Base-by-base conservation (phyloP, 768 basidiomycete species). In the Boletus sp. region DNA sequence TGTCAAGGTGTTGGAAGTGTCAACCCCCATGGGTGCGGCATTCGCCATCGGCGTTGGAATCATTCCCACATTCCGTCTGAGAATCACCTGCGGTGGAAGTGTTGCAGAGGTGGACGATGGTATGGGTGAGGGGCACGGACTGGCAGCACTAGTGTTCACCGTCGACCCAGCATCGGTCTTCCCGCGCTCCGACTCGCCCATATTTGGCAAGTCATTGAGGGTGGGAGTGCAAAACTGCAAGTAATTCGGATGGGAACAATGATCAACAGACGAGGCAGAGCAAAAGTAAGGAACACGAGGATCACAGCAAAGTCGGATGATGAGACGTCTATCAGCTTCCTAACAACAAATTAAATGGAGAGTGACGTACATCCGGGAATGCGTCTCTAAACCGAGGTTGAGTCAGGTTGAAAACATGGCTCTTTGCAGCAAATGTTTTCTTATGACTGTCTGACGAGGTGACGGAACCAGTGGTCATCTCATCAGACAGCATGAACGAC, bases 401-500 rank as follows among this genome's bases (percentile, higher is more conserved):
- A 32, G 72, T 64, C 39, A 95, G 63, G 67, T 99, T 99, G 86
- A 89, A 97, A 0, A 78, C 71, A 70, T 99, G 96, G 66, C 89
- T 93, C 48, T 84, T 79, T 6, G 76, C 72, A 1, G 96, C 94
- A 56, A 93, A 86, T 0, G 74, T 68, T 35, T 81, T 82, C 73
- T 93, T 96, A 64, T 98, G 88, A 6, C 79, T 75, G 39, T 89
- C 87, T 14, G 85, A 81, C 1, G 90, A 87, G 7, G 83, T 90
- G 30, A 95, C 84, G 1, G 90, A 92, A 10, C 96, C 96, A 0
- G 96, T 97, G 0, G 97, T 98, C 82, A 98, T 93, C 72, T 97
- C 94, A 61, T 97, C 92, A 1, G 90, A 86, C 46, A 95, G 78
- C 94, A 96, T 96, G 75, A 97, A 97, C 5, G 90, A 93, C 45